Conservation (phyloP, 1,284 basidiomycete species). For the Leccinum subspadiceum region DNA sequence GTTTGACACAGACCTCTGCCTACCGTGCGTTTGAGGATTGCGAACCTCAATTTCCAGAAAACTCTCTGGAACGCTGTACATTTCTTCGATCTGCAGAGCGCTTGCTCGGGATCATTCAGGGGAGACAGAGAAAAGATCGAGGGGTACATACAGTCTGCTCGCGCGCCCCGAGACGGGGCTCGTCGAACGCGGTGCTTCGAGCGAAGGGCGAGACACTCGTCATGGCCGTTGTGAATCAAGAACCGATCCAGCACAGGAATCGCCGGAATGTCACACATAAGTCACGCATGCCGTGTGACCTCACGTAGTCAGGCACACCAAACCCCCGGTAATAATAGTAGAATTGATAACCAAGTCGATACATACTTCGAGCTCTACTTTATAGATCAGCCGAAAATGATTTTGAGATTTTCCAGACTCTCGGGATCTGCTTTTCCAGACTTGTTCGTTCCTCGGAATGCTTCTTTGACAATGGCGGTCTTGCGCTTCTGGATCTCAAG, state of each 20-base stretch:
- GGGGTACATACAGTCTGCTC: slow-evolving; percentile 74
- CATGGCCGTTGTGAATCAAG: slow-evolving; percentile 39
- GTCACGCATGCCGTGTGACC: slow-evolving; percentile 20
- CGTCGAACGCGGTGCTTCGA: slow-evolving; percentile 70
- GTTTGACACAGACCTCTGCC: slow-evolving; percentile 23
- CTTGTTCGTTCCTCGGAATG: slow-evolving; percentile 56
- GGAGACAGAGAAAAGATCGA: slow-evolving; percentile 17
- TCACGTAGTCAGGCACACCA: slow-evolving; percentile 20
- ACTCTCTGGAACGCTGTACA: slow-evolving; percentile 96
- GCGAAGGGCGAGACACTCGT: slow-evolving; percentile 80
- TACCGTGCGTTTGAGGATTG: slow-evolving; percentile 96
- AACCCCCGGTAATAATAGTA: too few relatives aligned
- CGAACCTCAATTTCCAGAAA: slow-evolving; percentile 98
- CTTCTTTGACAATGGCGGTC: slow-evolving; percentile 80
- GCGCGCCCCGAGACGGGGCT: slow-evolving; percentile 63
- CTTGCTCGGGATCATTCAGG: slow-evolving; percentile 35
- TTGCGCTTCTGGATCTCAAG: slow-evolving; percentile 89
- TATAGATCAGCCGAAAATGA: slow-evolving; percentile 19
- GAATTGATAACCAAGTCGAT: not conserved
- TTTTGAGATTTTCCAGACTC: slow-evolving; percentile 65
- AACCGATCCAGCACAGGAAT: slow-evolving; percentile 24
- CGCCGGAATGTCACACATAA: slow-evolving; percentile 18
- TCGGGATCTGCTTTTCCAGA: slow-evolving; percentile 52
- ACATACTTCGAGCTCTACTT: not conserved
- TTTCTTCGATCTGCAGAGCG: slow-evolving; percentile 84